Evolutionary conservation across 2,329 filamentous ascomycete genomes (phyloP).

Genomic region (Fusarium sp.): DNA sequence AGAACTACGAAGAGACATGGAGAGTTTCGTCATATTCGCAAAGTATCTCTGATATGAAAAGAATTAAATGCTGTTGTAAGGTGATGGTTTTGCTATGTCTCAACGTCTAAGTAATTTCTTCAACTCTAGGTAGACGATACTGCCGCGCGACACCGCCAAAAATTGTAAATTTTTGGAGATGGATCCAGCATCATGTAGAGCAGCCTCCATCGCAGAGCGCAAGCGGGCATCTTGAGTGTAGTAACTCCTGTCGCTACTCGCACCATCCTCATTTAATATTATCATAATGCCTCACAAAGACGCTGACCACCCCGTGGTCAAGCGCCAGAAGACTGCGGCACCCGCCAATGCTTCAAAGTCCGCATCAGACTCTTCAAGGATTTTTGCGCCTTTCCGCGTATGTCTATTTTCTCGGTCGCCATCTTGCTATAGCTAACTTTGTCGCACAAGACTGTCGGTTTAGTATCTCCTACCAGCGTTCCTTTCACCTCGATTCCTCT

Average conservation of each 20-base stretch:
- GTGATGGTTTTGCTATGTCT: not conserved
- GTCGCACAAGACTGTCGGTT: slow-evolving; percentile 78
- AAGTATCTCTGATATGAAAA: not conserved
- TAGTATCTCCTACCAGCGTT: slow-evolving; percentile 90
- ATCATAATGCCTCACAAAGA: slow-evolving; percentile 67
- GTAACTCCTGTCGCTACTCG: slow-evolving; percentile 5
- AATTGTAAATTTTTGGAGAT: slow-evolving; percentile 46
- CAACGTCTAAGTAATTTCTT: not conserved
- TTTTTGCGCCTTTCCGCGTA: slow-evolving; percentile 95
- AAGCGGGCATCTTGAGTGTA: slow-evolving; percentile 28
- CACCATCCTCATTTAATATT: slow-evolving; percentile 15
- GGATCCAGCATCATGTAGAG: slow-evolving; percentile 34
- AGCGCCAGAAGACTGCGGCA: slow-evolving; percentile 74
- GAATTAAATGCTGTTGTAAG: not conserved
- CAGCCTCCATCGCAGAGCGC: slow-evolving; percentile 34
- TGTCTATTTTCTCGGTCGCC: slow-evolving; percentile 46
- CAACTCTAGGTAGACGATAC: slow-evolving; percentile 1
- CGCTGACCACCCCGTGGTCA: slow-evolving; percentile 72
- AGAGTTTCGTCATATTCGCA: not conserved
- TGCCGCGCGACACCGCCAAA: slow-evolving; percentile 48
- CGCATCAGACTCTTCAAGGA: slow-evolving; percentile 71
- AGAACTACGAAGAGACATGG: accelerated
- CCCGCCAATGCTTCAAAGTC: slow-evolving; percentile 51
- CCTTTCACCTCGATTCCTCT: slow-evolving; percentile 90
- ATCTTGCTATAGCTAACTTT: not conserved